Base-by-base conservation (phyloP, 2,329 filamentous ascomycete species). In the Helicocarpus griseus region DNA sequence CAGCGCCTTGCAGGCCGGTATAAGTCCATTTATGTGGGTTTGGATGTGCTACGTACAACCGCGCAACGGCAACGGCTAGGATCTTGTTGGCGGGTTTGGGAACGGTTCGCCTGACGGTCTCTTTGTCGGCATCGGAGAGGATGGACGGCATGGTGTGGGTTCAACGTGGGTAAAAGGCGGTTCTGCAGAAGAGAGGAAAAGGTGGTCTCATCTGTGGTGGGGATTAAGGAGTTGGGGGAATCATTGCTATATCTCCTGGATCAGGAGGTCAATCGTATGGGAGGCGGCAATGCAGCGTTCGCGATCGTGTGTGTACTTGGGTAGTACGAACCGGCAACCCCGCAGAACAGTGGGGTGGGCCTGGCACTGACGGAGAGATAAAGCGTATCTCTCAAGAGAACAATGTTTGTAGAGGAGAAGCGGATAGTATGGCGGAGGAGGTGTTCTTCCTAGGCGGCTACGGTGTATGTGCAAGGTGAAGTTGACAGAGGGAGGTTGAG, bases 1-100 rank as follows among this genome's bases (percentile, higher is more conserved):
- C 81, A 48, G 93, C 93, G 49, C 93, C 93, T 68, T 97, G 93
- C 43, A 97, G 73, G 13, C 91, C 93, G 0, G 91, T 95, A 67
- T 91, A 95, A 26, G 83, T 91, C 93, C 93, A 98, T 89, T 78
- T 82, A 56, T 83, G 80, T 57, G 79, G 80, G 73, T 93, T 82
- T 11, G 93, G 93, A 65, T 95, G 87, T 62, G 91, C 90, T 65
- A 97, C 82, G 71, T 96, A 97, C 60, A 98, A 83, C 65, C 86
- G 85, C 55, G 89, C 91, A 60, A 97, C 90, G 54, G 88, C 93
- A 58, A 95, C 91, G 56, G 90, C 89, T 59, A 94, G 87, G 70
- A 98, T 97, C 77, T 97, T 97, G 82, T 97, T 98, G 63, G 84
- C 83, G 57, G 89, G 82, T 70, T 95, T 96, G 56, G 93, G 91